Evolutionary conservation across 2,329 filamentous ascomycete genomes (phyloP).

Genomic region (Waltergamsia citrina): DNA sequence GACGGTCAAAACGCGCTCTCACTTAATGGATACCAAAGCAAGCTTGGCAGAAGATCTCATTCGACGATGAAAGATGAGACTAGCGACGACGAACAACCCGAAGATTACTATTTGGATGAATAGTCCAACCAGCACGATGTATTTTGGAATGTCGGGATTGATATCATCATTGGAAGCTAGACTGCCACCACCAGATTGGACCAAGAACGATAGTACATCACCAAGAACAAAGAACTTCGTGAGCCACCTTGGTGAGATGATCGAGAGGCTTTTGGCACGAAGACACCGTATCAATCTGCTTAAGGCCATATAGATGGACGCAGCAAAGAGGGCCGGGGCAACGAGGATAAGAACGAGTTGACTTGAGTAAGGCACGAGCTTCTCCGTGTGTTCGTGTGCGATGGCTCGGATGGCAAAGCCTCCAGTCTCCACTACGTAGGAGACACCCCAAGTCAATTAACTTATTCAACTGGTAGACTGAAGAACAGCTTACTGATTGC

Average conservation of each 20-base stretch:
- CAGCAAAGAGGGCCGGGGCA: conserved; percentile 34
- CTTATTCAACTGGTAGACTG: no score
- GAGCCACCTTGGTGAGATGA: conserved; percentile 14
- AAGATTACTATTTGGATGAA: conserved; percentile 46
- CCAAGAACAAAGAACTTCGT: conserved; percentile 20
- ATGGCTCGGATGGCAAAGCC: conserved; percentile 19
- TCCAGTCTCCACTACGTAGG: conserved; percentile 22
- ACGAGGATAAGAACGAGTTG: conserved; percentile 27
- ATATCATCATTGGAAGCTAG: conserved; percentile 10
- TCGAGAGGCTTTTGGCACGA: conserved; percentile 10
- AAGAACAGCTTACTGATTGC: conserved; percentile 27
- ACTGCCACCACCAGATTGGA: conserved; percentile 19
- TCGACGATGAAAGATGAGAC: conserved; percentile 29
- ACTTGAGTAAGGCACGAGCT: conserved; percentile 17
- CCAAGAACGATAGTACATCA: conserved; percentile 17
- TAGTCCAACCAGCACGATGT: conserved; percentile 42
- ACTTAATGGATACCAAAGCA: no score
- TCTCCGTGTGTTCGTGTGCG: conserved; percentile 11
- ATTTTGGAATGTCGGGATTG: conserved; percentile 8
- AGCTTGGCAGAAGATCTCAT: no score
- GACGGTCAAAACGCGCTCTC: no score
- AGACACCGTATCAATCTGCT: conserved; percentile 23
- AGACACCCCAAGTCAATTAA: conserved; percentile 11
- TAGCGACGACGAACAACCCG: conserved; percentile 36
- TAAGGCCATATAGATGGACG: conserved; percentile 35